Percentiles rank a stretch among this genome's conserved stretches.
Conservation (phyloP, 306 rosid species). For the Citrullus mucosospermus region DNA sequence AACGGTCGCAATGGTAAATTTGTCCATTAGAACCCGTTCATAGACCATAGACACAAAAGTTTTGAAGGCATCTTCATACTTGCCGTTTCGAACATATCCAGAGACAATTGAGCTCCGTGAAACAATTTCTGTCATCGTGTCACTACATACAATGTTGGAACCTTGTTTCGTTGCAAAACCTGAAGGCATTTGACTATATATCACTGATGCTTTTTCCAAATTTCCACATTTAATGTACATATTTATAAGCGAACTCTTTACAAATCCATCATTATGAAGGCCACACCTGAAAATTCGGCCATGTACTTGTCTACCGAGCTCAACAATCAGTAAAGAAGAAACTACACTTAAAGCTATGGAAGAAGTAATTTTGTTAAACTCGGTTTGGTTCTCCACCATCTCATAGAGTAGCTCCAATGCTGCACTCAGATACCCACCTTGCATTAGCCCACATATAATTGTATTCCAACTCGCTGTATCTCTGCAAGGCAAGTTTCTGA, state of each 20-base stretch:
- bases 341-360: slow-evolving; percentile 66
- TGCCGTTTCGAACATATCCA: slow-evolving; percentile 52
- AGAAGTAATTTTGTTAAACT: slow-evolving; percentile 38
- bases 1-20: slow-evolving; percentile 47
- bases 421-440: slow-evolving; percentile 29
- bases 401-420: slow-evolving; percentile 48
- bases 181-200: slow-evolving; percentile 40
- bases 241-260: slow-evolving; percentile 57
- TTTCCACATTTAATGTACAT: slow-evolving; percentile 62
- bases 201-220: slow-evolving; percentile 45
- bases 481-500: slow-evolving; percentile 42
- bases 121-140: slow-evolving; percentile 31
- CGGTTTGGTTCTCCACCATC: slow-evolving; percentile 42
- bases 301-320: slow-evolving; percentile 77
- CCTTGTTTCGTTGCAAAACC: slow-evolving; percentile 11
- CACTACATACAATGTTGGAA: slow-evolving; percentile 18
- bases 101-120: slow-evolving; percentile 72
- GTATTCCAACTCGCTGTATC: slow-evolving; percentile 83
- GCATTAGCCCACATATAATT: slow-evolving; percentile 58
- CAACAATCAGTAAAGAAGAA: slow-evolving; percentile 39
- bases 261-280: slow-evolving; percentile 33
- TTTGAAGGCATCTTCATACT: slow-evolving; percentile 51
- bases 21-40: slow-evolving; percentile 41
- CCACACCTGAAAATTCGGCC: slow-evolving; percentile 38
- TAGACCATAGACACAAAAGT: slow-evolving; percentile 45